Percentiles rank a stretch among this genome's conserved stretches.
Evolutionary conservation across 768 basidiomycete species (phyloP).

Genomic region (Podaxis mareebaensis): DNA sequence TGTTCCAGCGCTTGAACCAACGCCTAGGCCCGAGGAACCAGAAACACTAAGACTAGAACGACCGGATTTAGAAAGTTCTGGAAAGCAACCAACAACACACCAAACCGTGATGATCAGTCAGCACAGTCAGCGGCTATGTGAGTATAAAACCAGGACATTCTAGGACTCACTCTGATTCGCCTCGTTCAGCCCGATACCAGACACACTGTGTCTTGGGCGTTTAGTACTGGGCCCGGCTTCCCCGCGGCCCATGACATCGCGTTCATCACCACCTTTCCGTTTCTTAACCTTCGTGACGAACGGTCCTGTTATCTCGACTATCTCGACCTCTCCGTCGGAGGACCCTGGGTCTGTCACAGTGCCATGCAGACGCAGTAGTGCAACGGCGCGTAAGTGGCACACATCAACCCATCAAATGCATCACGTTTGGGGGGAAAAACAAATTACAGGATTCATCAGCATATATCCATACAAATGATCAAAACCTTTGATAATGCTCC

Average conservation of each 20-base stretch:
- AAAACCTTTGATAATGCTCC: not conserved
- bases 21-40: not conserved
- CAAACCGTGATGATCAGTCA: not conserved
- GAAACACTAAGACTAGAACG: not conserved
- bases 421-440: not conserved
- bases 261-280: not conserved
- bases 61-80: not conserved
- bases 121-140: not conserved
- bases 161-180: not conserved
- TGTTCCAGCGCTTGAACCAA: not conserved
- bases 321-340: not conserved
- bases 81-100: not conserved
- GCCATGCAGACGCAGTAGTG: not conserved
- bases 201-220: conserved; percentile 1
- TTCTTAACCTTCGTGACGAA: not conserved
- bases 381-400: not conserved
- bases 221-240: not conserved
- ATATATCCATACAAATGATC: not conserved
- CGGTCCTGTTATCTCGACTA: not conserved
- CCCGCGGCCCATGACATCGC: not conserved
- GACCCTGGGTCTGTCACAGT: not conserved
- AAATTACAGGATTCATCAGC: not conserved
- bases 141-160: not conserved
- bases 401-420: not conserved
- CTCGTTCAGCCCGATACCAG: not conserved